phyloP scores from a whole-genome alignment of 345 rosid genomes.

The Noccaea caerulescens region DNA sequence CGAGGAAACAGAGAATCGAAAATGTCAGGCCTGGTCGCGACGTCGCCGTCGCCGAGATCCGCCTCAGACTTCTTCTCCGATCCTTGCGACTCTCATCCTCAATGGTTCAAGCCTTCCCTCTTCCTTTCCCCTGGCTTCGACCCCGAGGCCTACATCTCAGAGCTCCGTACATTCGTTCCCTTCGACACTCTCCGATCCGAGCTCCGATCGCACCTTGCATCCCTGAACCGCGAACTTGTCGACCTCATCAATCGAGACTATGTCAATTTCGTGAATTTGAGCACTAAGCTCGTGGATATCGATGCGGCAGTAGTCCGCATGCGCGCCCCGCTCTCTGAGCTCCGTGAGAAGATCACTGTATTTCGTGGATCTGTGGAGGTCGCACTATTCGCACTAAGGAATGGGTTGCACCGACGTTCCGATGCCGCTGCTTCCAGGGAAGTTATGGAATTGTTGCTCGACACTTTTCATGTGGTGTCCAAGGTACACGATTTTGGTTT shows the following conservation, averaged over 20 bases:
- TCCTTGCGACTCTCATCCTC: conserved; percentile 80
- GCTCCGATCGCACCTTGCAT: conserved; percentile 77
- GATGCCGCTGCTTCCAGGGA: conserved; percentile 91
- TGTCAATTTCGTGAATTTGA: conserved; percentile 83
- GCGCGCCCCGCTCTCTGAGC: conserved; percentile 90
- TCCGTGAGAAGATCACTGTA: conserved; percentile 82
- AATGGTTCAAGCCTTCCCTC: conserved; percentile 86
- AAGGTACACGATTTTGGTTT: conserved; percentile 52
- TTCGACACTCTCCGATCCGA: conserved; percentile 89
- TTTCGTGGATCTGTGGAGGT: conserved; percentile 70
- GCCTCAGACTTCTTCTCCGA: conserved; percentile 81
- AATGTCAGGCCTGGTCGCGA: conserved; percentile 61
- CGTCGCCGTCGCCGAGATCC: conserved; percentile 68
- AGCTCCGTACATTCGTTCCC: conserved; percentile 93
- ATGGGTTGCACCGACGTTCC: conserved; percentile 82
- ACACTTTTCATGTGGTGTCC: conserved; percentile 91
- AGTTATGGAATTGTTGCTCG: conserved; percentile 76
- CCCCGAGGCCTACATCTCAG: conserved; percentile 82
- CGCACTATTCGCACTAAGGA: conserved; percentile 65
- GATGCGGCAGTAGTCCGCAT: conserved; percentile 83
- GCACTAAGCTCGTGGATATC: conserved; percentile 90
- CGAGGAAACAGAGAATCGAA: conserved; percentile 13
- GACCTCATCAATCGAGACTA: conserved; percentile 96
- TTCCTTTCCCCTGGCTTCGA: conserved; percentile 79
- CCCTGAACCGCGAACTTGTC: conserved; percentile 87